These are phyloP conservation scores for Lactarius hengduanensis DNA, from an alignment of 768 basidiomycete genomes.

Conservation along the genomic window DNA sequence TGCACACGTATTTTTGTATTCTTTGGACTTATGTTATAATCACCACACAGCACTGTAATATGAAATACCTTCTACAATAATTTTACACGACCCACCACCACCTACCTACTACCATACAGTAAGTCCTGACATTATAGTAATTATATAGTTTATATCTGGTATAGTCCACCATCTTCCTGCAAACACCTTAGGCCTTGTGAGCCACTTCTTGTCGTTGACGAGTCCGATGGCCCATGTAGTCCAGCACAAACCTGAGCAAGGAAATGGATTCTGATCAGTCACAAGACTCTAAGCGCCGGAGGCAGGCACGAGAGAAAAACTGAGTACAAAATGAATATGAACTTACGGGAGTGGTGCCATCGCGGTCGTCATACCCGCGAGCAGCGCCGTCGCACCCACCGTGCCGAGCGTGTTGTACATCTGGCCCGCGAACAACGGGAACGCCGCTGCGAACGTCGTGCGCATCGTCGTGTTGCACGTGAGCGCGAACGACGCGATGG, in stretches of 20 bases:
- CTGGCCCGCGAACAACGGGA: conserved; percentile 41
- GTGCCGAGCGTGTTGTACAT: conserved; percentile 41
- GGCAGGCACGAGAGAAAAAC: background rate
- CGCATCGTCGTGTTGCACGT: conserved; percentile 59
- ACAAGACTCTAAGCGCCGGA: background rate
- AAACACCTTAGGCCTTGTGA: background rate
- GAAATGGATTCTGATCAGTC: background rate
- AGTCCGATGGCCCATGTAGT: background rate
- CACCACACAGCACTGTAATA: background rate
- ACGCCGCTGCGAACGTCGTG: conserved; percentile 40
- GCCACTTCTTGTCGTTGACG: background rate
- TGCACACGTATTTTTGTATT: background rate
- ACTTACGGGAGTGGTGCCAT: conserved; percentile 53
- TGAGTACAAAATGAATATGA: background rate
- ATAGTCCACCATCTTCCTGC: background rate
- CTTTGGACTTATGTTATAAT: background rate
- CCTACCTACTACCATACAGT: background rate
- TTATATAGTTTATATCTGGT: background rate
- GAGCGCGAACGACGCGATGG: conserved; percentile 58
- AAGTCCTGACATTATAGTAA: background rate
- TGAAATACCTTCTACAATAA: background rate
- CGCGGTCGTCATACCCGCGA: conserved; percentile 41
- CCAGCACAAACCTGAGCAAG: conserved; percentile 8
- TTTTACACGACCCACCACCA: background rate
- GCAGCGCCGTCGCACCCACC: conserved; percentile 40